Percentiles rank a stretch among this genome's conserved stretches.
Conservation (phyloP, 1,284 basidiomycete genomes). For the Leccinum huronense region DNA sequence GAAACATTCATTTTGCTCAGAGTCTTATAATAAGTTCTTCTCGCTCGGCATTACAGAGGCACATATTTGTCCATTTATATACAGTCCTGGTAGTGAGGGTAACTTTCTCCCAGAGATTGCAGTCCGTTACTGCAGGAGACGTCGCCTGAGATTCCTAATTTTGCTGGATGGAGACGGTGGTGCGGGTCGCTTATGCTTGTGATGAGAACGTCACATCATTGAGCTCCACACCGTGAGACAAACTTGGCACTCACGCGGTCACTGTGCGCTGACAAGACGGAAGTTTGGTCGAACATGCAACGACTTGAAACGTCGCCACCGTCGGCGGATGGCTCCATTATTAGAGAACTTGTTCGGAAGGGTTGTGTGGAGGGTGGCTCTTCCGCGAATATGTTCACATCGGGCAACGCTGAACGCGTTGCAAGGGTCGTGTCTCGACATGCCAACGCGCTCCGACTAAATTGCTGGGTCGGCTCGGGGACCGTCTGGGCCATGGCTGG, state of each 20-base stretch:
- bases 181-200: constrained; percentile 20
- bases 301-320: neutral
- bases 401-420: constrained; percentile 4
- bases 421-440: constrained; percentile 6
- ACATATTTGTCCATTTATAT: constrained; percentile 7
- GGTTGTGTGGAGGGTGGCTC: constrained; percentile 39
- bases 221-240: constrained; percentile 4
- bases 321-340: constrained; percentile 2
- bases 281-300: constrained; percentile 25
- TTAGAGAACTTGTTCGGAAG: constrained; percentile 41
- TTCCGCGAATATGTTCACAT: neutral
- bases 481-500: constrained; percentile 5
- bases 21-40: constrained; percentile 5
- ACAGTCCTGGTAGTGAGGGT: neutral
- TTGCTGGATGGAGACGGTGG: constrained; percentile 10
- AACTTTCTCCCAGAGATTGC: neutral
- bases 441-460: constrained; percentile 30
- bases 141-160: constrained; percentile 15
- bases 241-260: constrained; percentile 17
- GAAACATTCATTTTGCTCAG: constrained; percentile 3
- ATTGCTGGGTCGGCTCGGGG: constrained; percentile 33
- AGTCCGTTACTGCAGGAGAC: constrained; percentile 16
- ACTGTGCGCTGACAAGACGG: neutral
- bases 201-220: neutral
- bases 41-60: neutral